phyloP scores from a whole-genome alignment of 164 flowering plant species.

The Aristolochia fimbriata region DNA sequence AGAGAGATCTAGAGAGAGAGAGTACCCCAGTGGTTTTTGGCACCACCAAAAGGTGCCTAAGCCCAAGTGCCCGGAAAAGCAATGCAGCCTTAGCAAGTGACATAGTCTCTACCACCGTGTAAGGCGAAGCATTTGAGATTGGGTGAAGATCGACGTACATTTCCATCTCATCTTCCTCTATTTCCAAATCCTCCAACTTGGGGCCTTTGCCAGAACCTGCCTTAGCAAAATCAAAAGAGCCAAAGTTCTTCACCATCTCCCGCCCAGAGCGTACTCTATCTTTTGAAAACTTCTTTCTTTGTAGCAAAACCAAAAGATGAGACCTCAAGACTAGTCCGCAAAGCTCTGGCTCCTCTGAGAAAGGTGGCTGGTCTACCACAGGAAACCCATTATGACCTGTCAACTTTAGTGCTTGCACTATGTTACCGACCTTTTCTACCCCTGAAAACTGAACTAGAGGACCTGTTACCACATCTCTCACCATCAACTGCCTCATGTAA shows the following conservation, averaged over 20 bases:
- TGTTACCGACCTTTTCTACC: slow-evolving; percentile 68
- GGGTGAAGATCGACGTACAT: slow-evolving; percentile 97
- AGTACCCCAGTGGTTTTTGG: slow-evolving; percentile 84
- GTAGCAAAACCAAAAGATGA: slow-evolving; percentile 73
- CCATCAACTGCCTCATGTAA: slow-evolving; percentile 80
- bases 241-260: slow-evolving; percentile 30
- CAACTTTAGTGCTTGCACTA: slow-evolving; percentile 35
- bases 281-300: slow-evolving; percentile 46
- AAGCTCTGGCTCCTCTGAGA: slow-evolving; percentile 57
- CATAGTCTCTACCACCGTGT: slow-evolving; percentile 86
- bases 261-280: slow-evolving; percentile 28
- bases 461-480: slow-evolving; percentile 75
- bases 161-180: slow-evolving; percentile 68
- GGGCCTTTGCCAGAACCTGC: slow-evolving; percentile 82
- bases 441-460: slow-evolving; percentile 64
- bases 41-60: slow-evolving; percentile 77
- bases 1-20: background rate
- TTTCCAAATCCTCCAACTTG: slow-evolving; percentile 63
- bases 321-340: slow-evolving; percentile 81
- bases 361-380: slow-evolving; percentile 83
- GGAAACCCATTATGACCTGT: slow-evolving; percentile 87
- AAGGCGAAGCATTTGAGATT: slow-evolving; percentile 80
- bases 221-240: slow-evolving; percentile 82
- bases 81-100: slow-evolving; percentile 92
- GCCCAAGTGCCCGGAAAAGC: slow-evolving; percentile 71